phyloP scores from a whole-genome alignment of 2,329 filamentous ascomycete species.

The Aspergillus sp. region DNA sequence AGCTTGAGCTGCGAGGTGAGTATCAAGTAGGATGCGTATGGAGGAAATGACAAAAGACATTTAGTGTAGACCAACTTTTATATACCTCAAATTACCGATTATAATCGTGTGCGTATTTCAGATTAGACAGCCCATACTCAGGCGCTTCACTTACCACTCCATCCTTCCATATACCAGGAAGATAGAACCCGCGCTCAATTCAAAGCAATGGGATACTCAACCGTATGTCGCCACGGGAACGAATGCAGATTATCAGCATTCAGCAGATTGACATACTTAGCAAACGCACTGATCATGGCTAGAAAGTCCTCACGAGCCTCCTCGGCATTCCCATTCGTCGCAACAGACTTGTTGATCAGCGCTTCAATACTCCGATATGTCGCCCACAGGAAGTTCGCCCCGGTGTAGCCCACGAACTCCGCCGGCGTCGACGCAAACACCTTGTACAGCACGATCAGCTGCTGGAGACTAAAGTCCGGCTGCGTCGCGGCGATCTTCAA shows the following conservation, averaged over 20 bases:
- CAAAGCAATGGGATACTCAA: slow-evolving; percentile 7
- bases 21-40: too few species aligned
- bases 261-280: slow-evolving; percentile 13
- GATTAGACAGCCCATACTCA: too few species aligned
- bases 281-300: slow-evolving; percentile 14
- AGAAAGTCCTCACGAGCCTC: slow-evolving; percentile 13
- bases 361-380: slow-evolving; percentile 1
- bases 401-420: slow-evolving; percentile 13
- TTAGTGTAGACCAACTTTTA: too few species aligned
- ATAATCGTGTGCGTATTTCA: too few species aligned
- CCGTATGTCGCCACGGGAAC: slow-evolving; percentile 13
- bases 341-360: slow-evolving; percentile 2
- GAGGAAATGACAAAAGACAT: too few species aligned
- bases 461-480: slow-evolving; percentile 9
- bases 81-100: too few species aligned
- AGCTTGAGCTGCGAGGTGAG: too few species aligned
- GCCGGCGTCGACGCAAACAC: slow-evolving; percentile 5
- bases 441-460: slow-evolving; percentile 11
- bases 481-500: slow-evolving; percentile 8
- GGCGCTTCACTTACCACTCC: too few species aligned
- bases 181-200: background rate
- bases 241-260: slow-evolving; percentile 15
- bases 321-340: slow-evolving; percentile 3
- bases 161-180: too few species aligned
- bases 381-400: slow-evolving; percentile 4